A percentile compares a stretch with the other conserved stretches of the same genome.
These are phyloP conservation scores for Oidiodendron maius DNA, from an alignment of 495 filamentous ascomycete genomes.

Conservation along the genomic window DNA sequence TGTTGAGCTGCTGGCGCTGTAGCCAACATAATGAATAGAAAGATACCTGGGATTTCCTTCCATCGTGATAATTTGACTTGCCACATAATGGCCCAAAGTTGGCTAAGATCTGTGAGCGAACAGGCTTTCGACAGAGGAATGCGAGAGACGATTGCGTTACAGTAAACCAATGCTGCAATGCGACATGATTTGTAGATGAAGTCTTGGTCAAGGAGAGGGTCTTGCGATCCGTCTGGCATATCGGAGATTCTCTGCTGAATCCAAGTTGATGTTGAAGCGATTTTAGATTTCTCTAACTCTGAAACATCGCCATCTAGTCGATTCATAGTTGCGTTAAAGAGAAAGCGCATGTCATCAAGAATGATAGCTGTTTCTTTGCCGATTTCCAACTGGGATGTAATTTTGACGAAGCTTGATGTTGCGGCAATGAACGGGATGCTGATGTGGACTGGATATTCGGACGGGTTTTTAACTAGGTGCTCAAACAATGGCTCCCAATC, in stretches of 20 bases:
- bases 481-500: neutral
- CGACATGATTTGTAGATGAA: slow-evolving; percentile 9
- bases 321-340: neutral
- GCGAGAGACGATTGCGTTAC: slow-evolving; percentile 8
- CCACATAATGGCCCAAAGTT: slow-evolving; percentile 16
- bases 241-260: slow-evolving; percentile 3
- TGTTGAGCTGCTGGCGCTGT: slow-evolving; percentile 12
- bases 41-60: slow-evolving; percentile 18
- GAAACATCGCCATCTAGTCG: neutral
- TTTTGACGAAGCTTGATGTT: neutral
- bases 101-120: slow-evolving; percentile 5
- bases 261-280: slow-evolving; percentile 10
- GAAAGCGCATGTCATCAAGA: slow-evolving; percentile 5
- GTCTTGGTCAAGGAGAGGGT: neutral
- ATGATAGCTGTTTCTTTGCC: neutral
- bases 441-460: neutral
- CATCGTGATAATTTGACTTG: slow-evolving; percentile 13
- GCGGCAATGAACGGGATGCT: neutral
- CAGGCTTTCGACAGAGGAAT: slow-evolving; percentile 13
- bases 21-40: slow-evolving; percentile 15
- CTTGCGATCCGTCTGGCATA: slow-evolving; percentile 1
- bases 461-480: neutral
- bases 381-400: neutral
- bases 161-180: slow-evolving; percentile 14
- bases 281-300: slow-evolving; percentile 6